phyloP scores from a whole-genome alignment of 2,329 filamentous ascomycete genomes.

The Basipetospora sp. region DNA sequence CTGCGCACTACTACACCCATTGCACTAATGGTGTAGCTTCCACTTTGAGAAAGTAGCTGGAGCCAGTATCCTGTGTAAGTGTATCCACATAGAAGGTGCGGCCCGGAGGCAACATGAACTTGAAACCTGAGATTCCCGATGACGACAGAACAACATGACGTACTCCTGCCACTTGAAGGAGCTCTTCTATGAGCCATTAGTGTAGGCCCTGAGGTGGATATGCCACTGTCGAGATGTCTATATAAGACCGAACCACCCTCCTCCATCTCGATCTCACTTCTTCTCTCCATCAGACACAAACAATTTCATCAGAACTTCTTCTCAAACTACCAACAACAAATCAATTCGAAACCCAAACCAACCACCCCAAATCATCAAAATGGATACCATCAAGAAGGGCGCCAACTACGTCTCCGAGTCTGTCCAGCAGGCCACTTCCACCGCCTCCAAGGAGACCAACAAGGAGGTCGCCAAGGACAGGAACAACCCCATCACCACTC shows the following conservation, averaged over 20 bases:
- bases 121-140: too few species aligned
- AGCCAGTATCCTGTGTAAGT: too few species aligned
- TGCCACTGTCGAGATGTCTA: constrained; percentile 2
- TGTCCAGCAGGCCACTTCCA: constrained; percentile 40
- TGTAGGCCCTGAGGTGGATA: too few species aligned
- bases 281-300: background rate
- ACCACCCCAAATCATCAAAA: constrained; percentile 20
- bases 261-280: background rate
- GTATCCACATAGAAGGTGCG: too few species aligned
- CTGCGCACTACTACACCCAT: too few species aligned
- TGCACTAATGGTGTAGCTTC: too few species aligned
- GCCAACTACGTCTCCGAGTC: constrained; percentile 56
- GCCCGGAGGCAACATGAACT: too few species aligned
- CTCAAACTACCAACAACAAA: background rate
- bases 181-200: too few species aligned
- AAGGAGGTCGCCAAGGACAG: constrained; percentile 52
- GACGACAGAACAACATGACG: too few species aligned
- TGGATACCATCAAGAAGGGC: constrained; percentile 43
- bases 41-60: too few species aligned
- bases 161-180: too few species aligned
- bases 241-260: constrained; percentile 1
- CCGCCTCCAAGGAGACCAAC: constrained; percentile 55
- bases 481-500: constrained; percentile 37
- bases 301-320: too few species aligned
- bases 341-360: constrained; percentile 10